A percentile compares a stretch with the other conserved stretches of the same genome.
Evolutionary conservation across 1,284 basidiomycete genomes (phyloP).

Genomic region (Meripilus lineatus): DNA sequence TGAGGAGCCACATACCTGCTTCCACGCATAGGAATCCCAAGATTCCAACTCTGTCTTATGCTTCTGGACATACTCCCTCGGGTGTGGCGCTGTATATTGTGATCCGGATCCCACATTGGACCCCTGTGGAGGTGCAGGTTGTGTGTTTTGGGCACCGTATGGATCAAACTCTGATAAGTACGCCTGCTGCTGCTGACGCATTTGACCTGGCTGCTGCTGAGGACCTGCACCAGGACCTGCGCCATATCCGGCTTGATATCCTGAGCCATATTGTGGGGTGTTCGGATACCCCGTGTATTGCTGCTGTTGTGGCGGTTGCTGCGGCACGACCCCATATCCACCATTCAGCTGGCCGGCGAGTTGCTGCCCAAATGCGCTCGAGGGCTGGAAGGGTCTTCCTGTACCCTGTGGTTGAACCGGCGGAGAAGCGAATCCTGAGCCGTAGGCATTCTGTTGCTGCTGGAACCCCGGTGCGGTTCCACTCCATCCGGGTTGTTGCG

Average conservation of each 20-base stretch:
- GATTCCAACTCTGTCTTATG: conserved; percentile 34
- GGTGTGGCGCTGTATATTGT: conserved; percentile 24
- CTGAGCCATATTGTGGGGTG: conserved; percentile 14
- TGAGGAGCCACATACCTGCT: conserved; percentile 21
- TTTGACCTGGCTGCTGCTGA: conserved; percentile 23
- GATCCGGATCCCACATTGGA: conserved; percentile 8
- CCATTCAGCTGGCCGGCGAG: conserved; percentile 24
- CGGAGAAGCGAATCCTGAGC: conserved; percentile 13
- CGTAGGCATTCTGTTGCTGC: conserved; percentile 15
- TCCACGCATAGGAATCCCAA: conserved; percentile 36
- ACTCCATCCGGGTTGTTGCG: conserved; percentile 13
- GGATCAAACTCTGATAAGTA: conserved; percentile 34
- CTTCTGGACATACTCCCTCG: conserved; percentile 30
- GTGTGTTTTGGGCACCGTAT: conserved; percentile 14
- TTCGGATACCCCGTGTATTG: conserved; percentile 22
- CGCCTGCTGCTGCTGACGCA: conserved; percentile 18
- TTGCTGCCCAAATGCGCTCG: conserved; percentile 31
- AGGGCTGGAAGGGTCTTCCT: conserved; percentile 27
- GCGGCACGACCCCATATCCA: conserved; percentile 14
- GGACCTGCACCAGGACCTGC: no score
- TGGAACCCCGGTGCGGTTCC: conserved; percentile 12
- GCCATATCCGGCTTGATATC: conserved; percentile 21
- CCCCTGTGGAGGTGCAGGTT: conserved; percentile 1
- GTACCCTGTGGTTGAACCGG: conserved; percentile 19
- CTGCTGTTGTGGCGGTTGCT: conserved; percentile 16